Conservation (phyloP, 2,329 filamentous ascomycete species). For the Colletotrichum tabaci region DNA sequence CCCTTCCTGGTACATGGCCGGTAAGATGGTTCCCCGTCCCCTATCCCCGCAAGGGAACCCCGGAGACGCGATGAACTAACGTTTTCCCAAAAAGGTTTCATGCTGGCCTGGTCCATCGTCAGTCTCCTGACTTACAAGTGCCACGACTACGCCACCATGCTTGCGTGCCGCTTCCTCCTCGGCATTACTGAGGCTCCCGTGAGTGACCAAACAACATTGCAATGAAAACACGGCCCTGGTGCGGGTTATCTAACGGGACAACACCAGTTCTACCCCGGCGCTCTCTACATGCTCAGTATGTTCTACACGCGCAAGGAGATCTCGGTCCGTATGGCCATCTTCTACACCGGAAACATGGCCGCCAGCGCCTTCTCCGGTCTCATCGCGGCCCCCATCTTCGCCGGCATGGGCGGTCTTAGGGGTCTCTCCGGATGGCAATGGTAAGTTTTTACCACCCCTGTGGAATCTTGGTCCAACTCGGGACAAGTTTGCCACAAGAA, state of each 20-base stretch:
- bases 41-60: not conserved
- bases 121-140: slow-evolving; percentile 42
- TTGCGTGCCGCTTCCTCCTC: slow-evolving; percentile 42
- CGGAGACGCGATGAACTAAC: not conserved
- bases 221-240: too few relatives aligned
- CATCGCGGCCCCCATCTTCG: slow-evolving; percentile 60
- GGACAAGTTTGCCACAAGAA: too few relatives aligned
- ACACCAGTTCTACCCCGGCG: slow-evolving; percentile 41
- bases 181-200: slow-evolving; percentile 43
- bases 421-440: slow-evolving; percentile 60
- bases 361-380: slow-evolving; percentile 62
- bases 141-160: slow-evolving; percentile 35
- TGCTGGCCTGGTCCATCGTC: slow-evolving; percentile 42
- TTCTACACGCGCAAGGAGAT: slow-evolving; percentile 43
- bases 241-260: too few relatives aligned
- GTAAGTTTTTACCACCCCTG: slow-evolving; percentile 43
- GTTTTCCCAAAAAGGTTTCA: slow-evolving; percentile 17
- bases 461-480: too few relatives aligned
- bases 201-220: not conserved
- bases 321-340: slow-evolving; percentile 56
- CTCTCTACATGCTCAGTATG: slow-evolving; percentile 42
- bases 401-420: slow-evolving; percentile 56
- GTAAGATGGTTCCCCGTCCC: not conserved
- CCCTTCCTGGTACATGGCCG: slow-evolving; percentile 43
- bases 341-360: slow-evolving; percentile 61